phyloP scores from a whole-genome alignment of 2,329 filamentous ascomycete genomes.

The Cordyceps javanica region DNA sequence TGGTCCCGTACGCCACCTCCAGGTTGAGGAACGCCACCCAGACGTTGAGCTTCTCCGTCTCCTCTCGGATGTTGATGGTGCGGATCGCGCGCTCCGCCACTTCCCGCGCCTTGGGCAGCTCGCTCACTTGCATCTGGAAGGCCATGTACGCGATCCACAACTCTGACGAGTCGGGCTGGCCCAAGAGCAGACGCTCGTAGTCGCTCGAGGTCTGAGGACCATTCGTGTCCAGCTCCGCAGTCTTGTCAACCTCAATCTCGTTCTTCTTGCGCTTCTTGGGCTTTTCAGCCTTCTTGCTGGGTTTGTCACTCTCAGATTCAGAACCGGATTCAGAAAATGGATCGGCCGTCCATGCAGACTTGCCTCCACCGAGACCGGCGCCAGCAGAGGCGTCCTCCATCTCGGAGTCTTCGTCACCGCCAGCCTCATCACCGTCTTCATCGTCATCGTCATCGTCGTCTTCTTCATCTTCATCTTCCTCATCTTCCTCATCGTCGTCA shows the following conservation, averaged over 20 bases:
- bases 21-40: slow-evolving; percentile 95
- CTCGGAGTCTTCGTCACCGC: slow-evolving; percentile 21
- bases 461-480: slow-evolving; percentile 29
- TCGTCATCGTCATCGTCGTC: slow-evolving; percentile 24
- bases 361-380: slow-evolving; percentile 61
- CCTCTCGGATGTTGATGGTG: slow-evolving; percentile 85
- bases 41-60: slow-evolving; percentile 87
- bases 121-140: slow-evolving; percentile 90
- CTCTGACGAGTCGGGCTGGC: slow-evolving; percentile 85
- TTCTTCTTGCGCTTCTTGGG: slow-evolving; percentile 71
- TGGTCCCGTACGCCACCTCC: slow-evolving; percentile 82
- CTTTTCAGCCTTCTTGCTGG: slow-evolving; percentile 45
- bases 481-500: slow-evolving; percentile 29
- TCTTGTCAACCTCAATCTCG: slow-evolving; percentile 79
- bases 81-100: slow-evolving; percentile 85
- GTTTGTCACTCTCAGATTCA: slow-evolving; percentile 36
- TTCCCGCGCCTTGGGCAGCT: slow-evolving; percentile 80
- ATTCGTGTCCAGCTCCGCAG: slow-evolving; percentile 82
- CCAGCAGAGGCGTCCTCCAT: slow-evolving; percentile 25
- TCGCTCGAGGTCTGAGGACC: slow-evolving; percentile 87
- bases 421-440: slow-evolving; percentile 32
- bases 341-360: slow-evolving; percentile 83
- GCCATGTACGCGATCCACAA: slow-evolving; percentile 98
- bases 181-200: slow-evolving; percentile 87
- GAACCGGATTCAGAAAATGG: slow-evolving; percentile 55